phyloP scores from a whole-genome alignment of 306 rosid genomes.

The Lotus japonicus region DNA sequence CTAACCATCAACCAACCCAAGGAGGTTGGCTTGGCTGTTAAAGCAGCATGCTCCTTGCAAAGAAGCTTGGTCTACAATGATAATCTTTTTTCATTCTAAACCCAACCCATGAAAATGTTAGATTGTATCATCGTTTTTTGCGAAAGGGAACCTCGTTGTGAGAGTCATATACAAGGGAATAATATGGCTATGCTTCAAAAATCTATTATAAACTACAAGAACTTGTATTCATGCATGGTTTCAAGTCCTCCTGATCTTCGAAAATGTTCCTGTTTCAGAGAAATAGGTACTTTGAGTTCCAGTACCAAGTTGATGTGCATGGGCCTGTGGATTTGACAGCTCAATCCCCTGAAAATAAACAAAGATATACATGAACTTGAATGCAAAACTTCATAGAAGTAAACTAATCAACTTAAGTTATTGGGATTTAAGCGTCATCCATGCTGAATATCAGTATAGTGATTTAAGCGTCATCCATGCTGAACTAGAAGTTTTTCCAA shows the following conservation, averaged over 20 bases:
- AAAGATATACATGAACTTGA: not conserved
- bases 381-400: not conserved
- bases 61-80: too few relatives aligned
- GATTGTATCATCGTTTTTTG: too few relatives aligned
- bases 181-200: too few relatives aligned
- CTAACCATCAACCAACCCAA: too few relatives aligned
- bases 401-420: not conserved
- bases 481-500: too few relatives aligned
- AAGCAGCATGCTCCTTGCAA: not conserved
- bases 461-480: too few relatives aligned
- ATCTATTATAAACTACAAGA: not conserved
- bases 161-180: too few relatives aligned
- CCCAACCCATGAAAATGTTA: too few relatives aligned
- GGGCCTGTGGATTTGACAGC: constrained; percentile 94
- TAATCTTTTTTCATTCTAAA: too few relatives aligned
- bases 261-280: constrained; percentile 93
- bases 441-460: not conserved
- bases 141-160: too few relatives aligned
- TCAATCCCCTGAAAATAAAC: constrained; percentile 67
- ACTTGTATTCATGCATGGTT: constrained; percentile 6
- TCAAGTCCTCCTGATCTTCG: constrained; percentile 77
- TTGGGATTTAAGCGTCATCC: not conserved
- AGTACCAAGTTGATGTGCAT: constrained; percentile 85
- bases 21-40: not conserved
- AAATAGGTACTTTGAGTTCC: constrained; percentile 97